These are phyloP conservation scores for Bryoglossum gracile DNA, from an alignment of 495 filamentous ascomycete genomes.

Conservation along the genomic window DNA sequence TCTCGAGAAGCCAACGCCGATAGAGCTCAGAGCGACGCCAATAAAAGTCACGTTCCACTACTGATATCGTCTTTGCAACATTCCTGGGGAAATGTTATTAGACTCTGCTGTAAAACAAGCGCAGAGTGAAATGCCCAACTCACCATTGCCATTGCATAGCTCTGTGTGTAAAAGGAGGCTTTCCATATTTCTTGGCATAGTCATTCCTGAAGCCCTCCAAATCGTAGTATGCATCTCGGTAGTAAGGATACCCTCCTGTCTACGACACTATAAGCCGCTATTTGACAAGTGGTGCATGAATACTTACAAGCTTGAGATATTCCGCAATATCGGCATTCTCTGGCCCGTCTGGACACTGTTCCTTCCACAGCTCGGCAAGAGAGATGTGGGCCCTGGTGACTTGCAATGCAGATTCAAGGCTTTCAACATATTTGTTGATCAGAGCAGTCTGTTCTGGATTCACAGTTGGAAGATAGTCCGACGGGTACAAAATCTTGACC, in stretches of 20 bases:
- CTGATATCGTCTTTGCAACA: background rate
- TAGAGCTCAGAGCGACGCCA: slow-evolving; percentile 10
- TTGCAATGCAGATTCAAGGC: slow-evolving; percentile 5
- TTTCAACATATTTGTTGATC: slow-evolving; percentile 2
- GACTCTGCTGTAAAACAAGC: background rate
- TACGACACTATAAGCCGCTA: background rate
- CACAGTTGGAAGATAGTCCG: slow-evolving; percentile 8
- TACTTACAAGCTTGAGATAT: slow-evolving; percentile 6
- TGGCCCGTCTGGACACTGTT: slow-evolving; percentile 1
- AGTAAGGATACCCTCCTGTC: slow-evolving; percentile 2
- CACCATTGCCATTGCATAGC: slow-evolving; percentile 5
- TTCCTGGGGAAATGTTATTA: slow-evolving; percentile 3
- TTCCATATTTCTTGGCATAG: slow-evolving; percentile 1
- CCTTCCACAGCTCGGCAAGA: slow-evolving; percentile 1
- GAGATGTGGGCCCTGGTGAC: background rate
- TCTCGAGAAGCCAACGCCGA: slow-evolving; percentile 3
- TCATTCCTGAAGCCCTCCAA: slow-evolving; percentile 6
- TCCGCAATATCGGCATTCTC: slow-evolving; percentile 2
- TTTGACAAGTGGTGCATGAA: background rate
- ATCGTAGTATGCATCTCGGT: slow-evolving; percentile 9
- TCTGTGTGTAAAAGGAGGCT: slow-evolving; percentile 6
- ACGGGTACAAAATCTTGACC: slow-evolving; percentile 9
- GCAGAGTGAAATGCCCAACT: background rate
- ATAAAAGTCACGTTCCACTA: background rate
- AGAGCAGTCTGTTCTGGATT: slow-evolving; percentile 1